Base-by-base conservation (phyloP, 2,329 filamentous ascomycete genomes). In the Aspergillus piperis region DNA sequence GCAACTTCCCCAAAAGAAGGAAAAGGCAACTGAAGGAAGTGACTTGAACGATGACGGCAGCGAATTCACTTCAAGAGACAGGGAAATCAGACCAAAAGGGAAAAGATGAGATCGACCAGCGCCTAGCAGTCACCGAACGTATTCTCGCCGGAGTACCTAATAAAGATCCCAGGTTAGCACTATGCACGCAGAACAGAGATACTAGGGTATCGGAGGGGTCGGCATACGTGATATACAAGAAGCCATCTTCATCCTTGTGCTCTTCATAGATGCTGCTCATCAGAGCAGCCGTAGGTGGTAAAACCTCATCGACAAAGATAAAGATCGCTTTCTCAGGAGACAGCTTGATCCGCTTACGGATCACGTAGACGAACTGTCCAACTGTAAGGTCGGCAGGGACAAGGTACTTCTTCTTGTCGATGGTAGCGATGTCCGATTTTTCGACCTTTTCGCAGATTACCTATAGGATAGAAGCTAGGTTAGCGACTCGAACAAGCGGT, bases 231-330 rank as follows among this genome's bases (percentile, higher is more conserved):
- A 99, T 99, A 84, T 99, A 99, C 62, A 99, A 86, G 84, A 98
- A 96, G 54, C 91, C 92, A 73, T 88, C 86, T 77, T 89, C 86
- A 71, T 88, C 86, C 84, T 99, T 98, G 87, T 99, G 95, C 81
- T 98, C 94, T 80, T 99, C 95, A 79, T 99, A 99, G 82, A 99
- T 98, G 79, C 91, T 96, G 84, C 92, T 96, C 95, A 99, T 99
- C 57, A 99, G 87, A 61, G 95, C 95, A 62, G 95, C 95, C 8
- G 95, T 98, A 2, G 95, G 95, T 54, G 95, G 95, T 59, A 99
- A 86, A 54, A 97, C 94, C 82, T 98, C 95, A 78, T 98, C 94
- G 75, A 99, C 95, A 82, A 98, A 99, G 86, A 99, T 98, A 86
- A 99, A 99, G 83, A 99, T 99, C 77, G 95, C 95, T 87, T 99